phyloP scores from a whole-genome alignment of 805 yeast species.

The Pichia membranifaciens region DNA sequence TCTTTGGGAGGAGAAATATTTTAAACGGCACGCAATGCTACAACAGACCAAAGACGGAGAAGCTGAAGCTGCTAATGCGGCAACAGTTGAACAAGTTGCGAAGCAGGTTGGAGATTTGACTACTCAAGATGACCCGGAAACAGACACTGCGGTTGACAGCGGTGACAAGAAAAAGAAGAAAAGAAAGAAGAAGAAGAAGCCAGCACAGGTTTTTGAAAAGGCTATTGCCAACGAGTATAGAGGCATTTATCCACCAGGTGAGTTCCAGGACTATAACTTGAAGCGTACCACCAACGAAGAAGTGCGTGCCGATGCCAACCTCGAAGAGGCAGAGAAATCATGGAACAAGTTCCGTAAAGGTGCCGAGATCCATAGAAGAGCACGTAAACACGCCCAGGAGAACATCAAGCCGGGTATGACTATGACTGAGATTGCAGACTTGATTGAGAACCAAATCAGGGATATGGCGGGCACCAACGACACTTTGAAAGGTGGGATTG shows the following conservation, averaged over 20 bases:
- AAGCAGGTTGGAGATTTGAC: background rate
- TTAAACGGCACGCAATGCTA: background rate
- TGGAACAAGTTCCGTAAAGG: conserved; percentile 93
- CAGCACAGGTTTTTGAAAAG: conserved; percentile 37
- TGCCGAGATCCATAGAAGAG: conserved; percentile 93
- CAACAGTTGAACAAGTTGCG: conserved; percentile 1
- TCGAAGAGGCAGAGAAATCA: conserved; percentile 26
- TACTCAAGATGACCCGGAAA: conserved; percentile 5
- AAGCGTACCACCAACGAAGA: conserved; percentile 84
- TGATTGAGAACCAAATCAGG: conserved; percentile 80
- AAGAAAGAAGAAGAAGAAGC: conserved; percentile 51
- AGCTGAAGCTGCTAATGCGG: background rate
- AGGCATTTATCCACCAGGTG: conserved; percentile 78
- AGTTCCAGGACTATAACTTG: conserved; percentile 72
- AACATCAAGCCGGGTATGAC: conserved; percentile 86
- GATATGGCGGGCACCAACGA: conserved; percentile 56
- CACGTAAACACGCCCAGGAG: conserved; percentile 70
- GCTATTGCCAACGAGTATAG: conserved; percentile 64
- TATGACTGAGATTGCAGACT: conserved; percentile 83
- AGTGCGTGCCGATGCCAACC: conserved; percentile 27
- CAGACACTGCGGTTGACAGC: conserved; percentile 12
- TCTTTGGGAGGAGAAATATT: background rate
- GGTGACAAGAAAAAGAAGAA: conserved; percentile 44
- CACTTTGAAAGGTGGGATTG: conserved; percentile 76
- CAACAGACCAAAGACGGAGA: background rate